Evolutionary conservation across 2,329 filamentous ascomycete genomes (phyloP).

Genomic region (Aspergillus luchuensis): DNA sequence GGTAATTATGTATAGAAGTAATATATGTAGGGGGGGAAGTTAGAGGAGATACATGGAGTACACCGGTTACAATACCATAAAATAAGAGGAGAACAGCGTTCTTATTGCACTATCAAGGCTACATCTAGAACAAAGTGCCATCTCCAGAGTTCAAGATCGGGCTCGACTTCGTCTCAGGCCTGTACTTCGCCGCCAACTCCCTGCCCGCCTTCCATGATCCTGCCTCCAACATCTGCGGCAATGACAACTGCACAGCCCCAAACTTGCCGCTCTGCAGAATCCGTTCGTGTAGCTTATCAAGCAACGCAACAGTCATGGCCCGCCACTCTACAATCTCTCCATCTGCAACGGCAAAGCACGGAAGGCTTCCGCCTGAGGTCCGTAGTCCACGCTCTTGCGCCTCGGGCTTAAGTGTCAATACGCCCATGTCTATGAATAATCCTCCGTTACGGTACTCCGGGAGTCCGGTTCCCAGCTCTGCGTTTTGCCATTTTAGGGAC

Average conservation of each 20-base stretch:
- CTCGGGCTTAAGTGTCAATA: conserved; percentile 54
- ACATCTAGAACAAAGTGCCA: conserved; percentile 41
- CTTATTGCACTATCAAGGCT: no score
- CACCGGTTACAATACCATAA: no score
- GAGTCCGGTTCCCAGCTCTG: conserved; percentile 64
- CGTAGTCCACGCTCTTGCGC: conserved; percentile 48
- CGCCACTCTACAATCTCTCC: conserved; percentile 68
- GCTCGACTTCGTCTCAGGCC: conserved; percentile 38
- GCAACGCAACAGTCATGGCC: conserved; percentile 62
- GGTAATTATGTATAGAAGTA: no score
- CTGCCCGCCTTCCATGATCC: conserved; percentile 55
- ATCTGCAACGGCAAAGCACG: conserved; percentile 59
- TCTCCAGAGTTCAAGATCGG: conserved; percentile 44
- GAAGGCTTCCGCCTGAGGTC: conserved; percentile 44
- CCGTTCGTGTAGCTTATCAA: conserved; percentile 57
- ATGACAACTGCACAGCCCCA: conserved; percentile 42
- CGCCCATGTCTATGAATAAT: conserved; percentile 63
- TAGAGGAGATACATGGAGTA: no score
- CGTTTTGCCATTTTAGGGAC: conserved; percentile 54
- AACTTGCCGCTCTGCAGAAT: conserved; percentile 47
- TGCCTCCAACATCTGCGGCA: conserved; percentile 57
- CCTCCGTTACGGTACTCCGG: conserved; percentile 75
- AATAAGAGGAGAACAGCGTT: no score
- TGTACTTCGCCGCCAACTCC: conserved; percentile 38
- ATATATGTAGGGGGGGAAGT: no score